These are phyloP conservation scores for Nigrospora sphaerica DNA, from an alignment of 2,329 filamentous ascomycete species.

Conservation along the genomic window DNA sequence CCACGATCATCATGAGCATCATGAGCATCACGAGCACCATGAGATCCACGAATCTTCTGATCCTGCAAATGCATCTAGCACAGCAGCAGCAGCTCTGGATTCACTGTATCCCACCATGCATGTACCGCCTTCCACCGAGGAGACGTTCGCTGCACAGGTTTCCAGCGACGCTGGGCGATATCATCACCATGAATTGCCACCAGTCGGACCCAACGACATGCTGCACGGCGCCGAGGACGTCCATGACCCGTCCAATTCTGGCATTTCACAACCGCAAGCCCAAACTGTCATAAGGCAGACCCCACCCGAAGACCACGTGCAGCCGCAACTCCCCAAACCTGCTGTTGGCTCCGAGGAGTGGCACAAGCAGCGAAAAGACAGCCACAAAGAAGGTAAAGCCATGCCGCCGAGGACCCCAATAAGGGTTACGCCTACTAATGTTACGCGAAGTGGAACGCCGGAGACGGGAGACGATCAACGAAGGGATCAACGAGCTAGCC, in stretches of 20 bases:
- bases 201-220: slow-evolving; percentile 25
- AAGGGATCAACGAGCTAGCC: slow-evolving; percentile 95
- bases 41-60: slow-evolving; percentile 41
- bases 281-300: slow-evolving; percentile 32
- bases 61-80: slow-evolving; percentile 48
- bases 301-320: slow-evolving; percentile 27
- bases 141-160: slow-evolving; percentile 50
- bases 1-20: slow-evolving; percentile 1
- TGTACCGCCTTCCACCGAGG: slow-evolving; percentile 49
- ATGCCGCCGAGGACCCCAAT: no score
- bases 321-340: slow-evolving; percentile 57
- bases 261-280: slow-evolving; percentile 14
- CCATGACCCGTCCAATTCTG: slow-evolving; percentile 20
- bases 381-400: slow-evolving; percentile 88
- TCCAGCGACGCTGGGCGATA: slow-evolving; percentile 29
- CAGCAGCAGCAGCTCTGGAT: slow-evolving; percentile 50
- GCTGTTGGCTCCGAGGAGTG: slow-evolving; percentile 94
- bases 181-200: slow-evolving; percentile 14
- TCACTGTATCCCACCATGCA: slow-evolving; percentile 54
- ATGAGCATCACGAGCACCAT: not conserved
- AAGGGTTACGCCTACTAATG: not conserved
- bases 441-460: slow-evolving; percentile 73
- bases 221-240: slow-evolving; percentile 25
- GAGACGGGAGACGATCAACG: slow-evolving; percentile 95
- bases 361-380: slow-evolving; percentile 95